Evolutionary conservation across 2,329 filamentous ascomycete species (phyloP).

Genomic region (Chaetomium strumarium): DNA sequence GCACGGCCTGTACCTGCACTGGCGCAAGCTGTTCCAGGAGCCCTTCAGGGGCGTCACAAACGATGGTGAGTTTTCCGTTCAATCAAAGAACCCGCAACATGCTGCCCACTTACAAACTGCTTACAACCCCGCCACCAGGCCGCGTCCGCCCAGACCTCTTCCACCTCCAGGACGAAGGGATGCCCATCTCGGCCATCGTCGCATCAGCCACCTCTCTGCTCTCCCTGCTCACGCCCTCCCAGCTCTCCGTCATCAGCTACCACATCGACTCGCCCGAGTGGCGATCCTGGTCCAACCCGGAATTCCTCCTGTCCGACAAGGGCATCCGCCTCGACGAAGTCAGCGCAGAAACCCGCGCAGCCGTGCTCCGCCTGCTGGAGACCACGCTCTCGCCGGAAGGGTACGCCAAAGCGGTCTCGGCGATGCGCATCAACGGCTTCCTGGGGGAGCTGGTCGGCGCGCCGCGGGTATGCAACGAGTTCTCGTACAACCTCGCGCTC

Average conservation of each 20-base stretch:
- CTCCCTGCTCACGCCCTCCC: constrained; percentile 39
- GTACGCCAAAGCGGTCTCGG: constrained; percentile 61
- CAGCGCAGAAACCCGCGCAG: constrained; percentile 35
- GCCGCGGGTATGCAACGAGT: constrained; percentile 62
- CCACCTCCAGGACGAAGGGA: constrained; percentile 55
- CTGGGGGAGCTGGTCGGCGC: constrained; percentile 59
- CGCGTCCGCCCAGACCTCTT: constrained; percentile 49
- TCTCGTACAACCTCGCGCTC: constrained; percentile 69
- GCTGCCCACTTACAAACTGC: constrained; percentile 3
- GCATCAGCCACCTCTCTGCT: constrained; percentile 43
- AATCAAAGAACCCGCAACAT: background rate
- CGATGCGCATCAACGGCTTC: constrained; percentile 72
- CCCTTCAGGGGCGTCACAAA: constrained; percentile 66
- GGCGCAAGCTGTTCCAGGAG: constrained; percentile 54
- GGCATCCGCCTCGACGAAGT: constrained; percentile 64
- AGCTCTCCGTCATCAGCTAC: constrained; percentile 46
- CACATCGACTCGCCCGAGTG: constrained; percentile 66
- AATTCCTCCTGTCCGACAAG: constrained; percentile 63
- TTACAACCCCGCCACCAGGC: constrained; percentile 37
- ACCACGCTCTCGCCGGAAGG: constrained; percentile 61
- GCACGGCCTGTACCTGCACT: constrained; percentile 53
- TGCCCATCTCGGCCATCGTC: constrained; percentile 54
- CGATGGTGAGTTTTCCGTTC: constrained; percentile 45
- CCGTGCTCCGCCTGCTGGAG: constrained; percentile 51
- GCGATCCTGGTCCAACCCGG: constrained; percentile 66